These are phyloP conservation scores for Fraxinus americana DNA, from an alignment of 257 asterid species.

Conservation along the genomic window DNA sequence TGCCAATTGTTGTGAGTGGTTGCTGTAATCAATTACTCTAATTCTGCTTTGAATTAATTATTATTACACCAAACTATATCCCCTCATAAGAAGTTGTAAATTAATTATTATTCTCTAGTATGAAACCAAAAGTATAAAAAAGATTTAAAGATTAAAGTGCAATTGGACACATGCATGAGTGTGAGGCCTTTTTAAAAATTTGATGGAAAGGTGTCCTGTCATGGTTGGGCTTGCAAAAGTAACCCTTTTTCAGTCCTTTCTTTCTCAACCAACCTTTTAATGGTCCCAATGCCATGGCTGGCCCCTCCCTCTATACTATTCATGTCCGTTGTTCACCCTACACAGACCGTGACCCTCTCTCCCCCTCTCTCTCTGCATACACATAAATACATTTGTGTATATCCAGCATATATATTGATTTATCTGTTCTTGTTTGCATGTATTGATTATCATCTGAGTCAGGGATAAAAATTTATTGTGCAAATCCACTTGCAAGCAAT, in stretches of 20 bases:
- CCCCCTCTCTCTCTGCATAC: neutral
- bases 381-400: neutral
- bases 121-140: neutral
- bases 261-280: conserved; percentile 33
- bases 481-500: conserved; percentile 34
- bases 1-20: too few species aligned
- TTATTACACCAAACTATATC: too few species aligned
- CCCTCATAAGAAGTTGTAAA: too few species aligned
- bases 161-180: conserved; percentile 15
- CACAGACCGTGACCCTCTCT: conserved; percentile 45
- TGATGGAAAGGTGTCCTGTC: conserved; percentile 46
- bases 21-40: too few species aligned
- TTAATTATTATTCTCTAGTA: too few species aligned
- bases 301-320: conserved; percentile 20
- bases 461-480: conserved; percentile 37
- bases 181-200: neutral
- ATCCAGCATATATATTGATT: too few species aligned
- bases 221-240: conserved; percentile 35
- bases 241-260: conserved; percentile 25
- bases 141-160: conserved; percentile 19
- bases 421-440: neutral
- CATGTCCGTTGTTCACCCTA: conserved; percentile 74
- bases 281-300: conserved; percentile 56
- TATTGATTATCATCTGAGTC: conserved; percentile 38
- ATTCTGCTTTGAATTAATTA: too few species aligned